These are phyloP conservation scores for Terana coerulea DNA, from an alignment of 768 basidiomycete species.

Conservation along the genomic window DNA sequence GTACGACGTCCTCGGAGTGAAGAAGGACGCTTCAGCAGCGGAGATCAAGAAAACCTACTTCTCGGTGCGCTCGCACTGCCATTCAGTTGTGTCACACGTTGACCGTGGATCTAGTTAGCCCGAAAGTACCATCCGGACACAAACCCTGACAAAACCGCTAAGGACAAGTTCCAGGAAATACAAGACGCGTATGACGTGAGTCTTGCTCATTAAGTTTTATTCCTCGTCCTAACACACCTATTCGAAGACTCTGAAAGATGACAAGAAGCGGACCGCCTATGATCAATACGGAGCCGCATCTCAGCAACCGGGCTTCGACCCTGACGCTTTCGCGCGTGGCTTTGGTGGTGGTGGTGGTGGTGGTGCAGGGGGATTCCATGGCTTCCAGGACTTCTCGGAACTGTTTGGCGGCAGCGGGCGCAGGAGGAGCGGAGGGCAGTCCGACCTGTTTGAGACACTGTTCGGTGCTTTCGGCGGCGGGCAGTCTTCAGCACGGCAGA, in stretches of 20 bases:
- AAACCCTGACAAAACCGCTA: constrained; percentile 86
- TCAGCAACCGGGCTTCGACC: constrained; percentile 91
- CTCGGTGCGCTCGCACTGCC: constrained; percentile 51
- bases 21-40: constrained; percentile 71
- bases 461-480: constrained; percentile 68
- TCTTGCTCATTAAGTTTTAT: constrained; percentile 14
- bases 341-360: constrained; percentile 38
- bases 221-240: not conserved
- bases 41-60: constrained; percentile 99
- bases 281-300: constrained; percentile 93
- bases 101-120: constrained; percentile 66
- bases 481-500: constrained; percentile 32
- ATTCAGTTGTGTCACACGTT: constrained; percentile 14
- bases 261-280: constrained; percentile 85
- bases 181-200: constrained; percentile 95
- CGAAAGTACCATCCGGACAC: constrained; percentile 98
- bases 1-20: constrained; percentile 87
- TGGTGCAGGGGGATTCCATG: constrained; percentile 50
- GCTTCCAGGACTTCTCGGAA: constrained; percentile 68
- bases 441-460: constrained; percentile 81
- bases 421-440: constrained; percentile 26
- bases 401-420: constrained; percentile 49
- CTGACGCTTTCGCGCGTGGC: constrained; percentile 70
- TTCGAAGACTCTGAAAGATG: constrained; percentile 83
- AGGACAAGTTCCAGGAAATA: constrained; percentile 90